phyloP scores from a whole-genome alignment of 108 stramenopile genomes.

The Fistulifera pelliculosa region DNA sequence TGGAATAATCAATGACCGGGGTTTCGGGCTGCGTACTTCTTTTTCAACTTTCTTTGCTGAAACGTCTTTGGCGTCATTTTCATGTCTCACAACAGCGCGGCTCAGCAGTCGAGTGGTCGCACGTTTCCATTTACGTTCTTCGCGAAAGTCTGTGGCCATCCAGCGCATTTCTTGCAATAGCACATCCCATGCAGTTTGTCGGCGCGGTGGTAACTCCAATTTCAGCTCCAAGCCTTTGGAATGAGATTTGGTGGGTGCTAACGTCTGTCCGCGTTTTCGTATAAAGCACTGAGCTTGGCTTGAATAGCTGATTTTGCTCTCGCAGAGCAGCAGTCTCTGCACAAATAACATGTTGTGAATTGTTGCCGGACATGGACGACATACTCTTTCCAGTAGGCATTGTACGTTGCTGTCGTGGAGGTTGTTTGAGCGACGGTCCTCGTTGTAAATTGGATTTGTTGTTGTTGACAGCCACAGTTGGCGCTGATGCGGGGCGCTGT shows the following conservation, averaged over 20 bases:
- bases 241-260: no score
- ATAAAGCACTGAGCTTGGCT: not conserved
- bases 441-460: not conserved
- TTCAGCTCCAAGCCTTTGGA: no score
- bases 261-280: not conserved
- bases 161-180: slow-evolving; percentile 85
- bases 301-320: not conserved
- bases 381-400: no score
- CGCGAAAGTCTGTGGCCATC: slow-evolving; percentile 79
- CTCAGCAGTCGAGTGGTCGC: slow-evolving; percentile 31
- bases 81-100: not conserved
- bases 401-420: not conserved
- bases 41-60: not conserved
- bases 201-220: slow-evolving; percentile 34
- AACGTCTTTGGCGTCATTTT: not conserved
- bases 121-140: slow-evolving; percentile 84
- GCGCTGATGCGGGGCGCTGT: not conserved
- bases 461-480: slow-evolving; percentile 5
- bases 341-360: not conserved
- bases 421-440: not conserved
- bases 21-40: not conserved
- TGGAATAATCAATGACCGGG: not conserved
- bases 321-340: not conserved
- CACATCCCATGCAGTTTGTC: slow-evolving; percentile 78
- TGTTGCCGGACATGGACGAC: not conserved